These are phyloP conservation scores for Aspergillus olivimuriae DNA, from an alignment of 495 filamentous ascomycete genomes.

Conservation along the genomic window DNA sequence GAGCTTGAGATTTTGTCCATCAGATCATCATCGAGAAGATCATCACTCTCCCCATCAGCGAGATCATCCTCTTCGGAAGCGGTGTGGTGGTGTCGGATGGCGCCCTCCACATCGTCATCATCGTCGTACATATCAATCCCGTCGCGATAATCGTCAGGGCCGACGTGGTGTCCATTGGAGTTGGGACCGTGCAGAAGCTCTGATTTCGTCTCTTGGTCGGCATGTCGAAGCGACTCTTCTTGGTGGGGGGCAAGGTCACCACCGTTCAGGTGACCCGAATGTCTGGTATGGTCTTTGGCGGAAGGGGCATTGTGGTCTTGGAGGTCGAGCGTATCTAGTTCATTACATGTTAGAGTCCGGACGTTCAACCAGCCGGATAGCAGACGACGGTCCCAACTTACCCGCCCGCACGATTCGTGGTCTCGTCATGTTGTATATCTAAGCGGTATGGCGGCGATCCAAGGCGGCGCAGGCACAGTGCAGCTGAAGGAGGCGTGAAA, in stretches of 20 bases:
- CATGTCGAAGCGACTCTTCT: slow-evolving; percentile 71
- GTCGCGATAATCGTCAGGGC: slow-evolving; percentile 42
- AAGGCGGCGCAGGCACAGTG: background rate
- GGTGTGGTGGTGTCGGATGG: slow-evolving; percentile 37
- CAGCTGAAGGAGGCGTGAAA: slow-evolving; percentile 1
- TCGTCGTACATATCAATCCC: slow-evolving; percentile 40
- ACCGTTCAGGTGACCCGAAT: slow-evolving; percentile 44
- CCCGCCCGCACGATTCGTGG: slow-evolving; percentile 75
- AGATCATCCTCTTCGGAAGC: slow-evolving; percentile 53
- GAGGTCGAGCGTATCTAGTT: slow-evolving; percentile 92
- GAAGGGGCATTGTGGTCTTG: slow-evolving; percentile 78
- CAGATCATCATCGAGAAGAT: slow-evolving; percentile 78
- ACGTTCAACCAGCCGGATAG: background rate
- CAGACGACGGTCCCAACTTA: slow-evolving; percentile 36
- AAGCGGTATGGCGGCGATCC: too few species aligned
- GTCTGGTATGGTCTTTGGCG: slow-evolving; percentile 67
- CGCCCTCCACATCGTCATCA: slow-evolving; percentile 28
- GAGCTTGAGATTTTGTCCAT: slow-evolving; percentile 98
- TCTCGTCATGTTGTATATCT: slow-evolving; percentile 62
- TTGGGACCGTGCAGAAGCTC: slow-evolving; percentile 51
- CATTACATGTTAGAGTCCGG: background rate
- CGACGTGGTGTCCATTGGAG: slow-evolving; percentile 34
- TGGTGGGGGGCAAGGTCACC: slow-evolving; percentile 75
- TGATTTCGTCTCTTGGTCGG: slow-evolving; percentile 65
- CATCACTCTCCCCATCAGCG: slow-evolving; percentile 68